Evolutionary conservation across 2,329 filamentous ascomycete genomes (phyloP).

Genomic region (Neonectria neomacrospora): DNA sequence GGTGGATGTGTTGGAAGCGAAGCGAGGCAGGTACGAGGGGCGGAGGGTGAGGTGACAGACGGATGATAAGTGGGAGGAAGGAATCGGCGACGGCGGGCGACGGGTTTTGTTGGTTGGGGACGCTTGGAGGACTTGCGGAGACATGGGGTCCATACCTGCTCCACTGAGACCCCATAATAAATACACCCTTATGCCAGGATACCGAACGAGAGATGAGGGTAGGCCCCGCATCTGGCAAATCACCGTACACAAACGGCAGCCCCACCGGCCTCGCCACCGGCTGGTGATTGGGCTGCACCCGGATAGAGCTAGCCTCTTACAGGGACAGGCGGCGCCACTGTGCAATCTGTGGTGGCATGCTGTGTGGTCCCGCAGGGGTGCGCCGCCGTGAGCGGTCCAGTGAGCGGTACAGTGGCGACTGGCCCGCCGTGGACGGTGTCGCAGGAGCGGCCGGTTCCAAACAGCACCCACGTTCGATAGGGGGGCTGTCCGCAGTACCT

Average conservation of each 20-base stretch:
- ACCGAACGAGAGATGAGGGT: constrained; percentile 39
- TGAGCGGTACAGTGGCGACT: constrained; percentile 39
- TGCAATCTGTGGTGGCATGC: constrained; percentile 48
- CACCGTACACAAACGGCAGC: constrained; percentile 34
- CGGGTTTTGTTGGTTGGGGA: constrained; percentile 49
- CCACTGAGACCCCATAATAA: constrained; percentile 19
- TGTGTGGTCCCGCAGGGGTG: constrained; percentile 32
- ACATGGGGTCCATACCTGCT: constrained; percentile 25
- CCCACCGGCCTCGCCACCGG: constrained; percentile 48
- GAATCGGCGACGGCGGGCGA: constrained; percentile 44
- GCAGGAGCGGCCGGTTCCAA: constrained; percentile 31
- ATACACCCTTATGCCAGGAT: constrained; percentile 34
- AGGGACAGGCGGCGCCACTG: constrained; percentile 41
- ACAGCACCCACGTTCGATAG: constrained; percentile 37
- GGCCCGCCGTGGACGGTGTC: constrained; percentile 31
- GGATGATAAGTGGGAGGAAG: constrained; percentile 44
- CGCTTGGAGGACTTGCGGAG: constrained; percentile 31
- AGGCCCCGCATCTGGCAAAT: constrained; percentile 46
- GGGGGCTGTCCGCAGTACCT: constrained; percentile 35
- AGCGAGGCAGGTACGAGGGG: constrained; percentile 42
- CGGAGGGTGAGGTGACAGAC: constrained; percentile 25
- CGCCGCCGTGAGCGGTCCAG: constrained; percentile 35
- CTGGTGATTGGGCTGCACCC: constrained; percentile 46
- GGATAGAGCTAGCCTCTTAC: constrained; percentile 33
- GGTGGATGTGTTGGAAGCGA: constrained; percentile 44